These are phyloP conservation scores for Tricholoma saponaceum DNA, from an alignment of 768 basidiomycete genomes.

Conservation along the genomic window DNA sequence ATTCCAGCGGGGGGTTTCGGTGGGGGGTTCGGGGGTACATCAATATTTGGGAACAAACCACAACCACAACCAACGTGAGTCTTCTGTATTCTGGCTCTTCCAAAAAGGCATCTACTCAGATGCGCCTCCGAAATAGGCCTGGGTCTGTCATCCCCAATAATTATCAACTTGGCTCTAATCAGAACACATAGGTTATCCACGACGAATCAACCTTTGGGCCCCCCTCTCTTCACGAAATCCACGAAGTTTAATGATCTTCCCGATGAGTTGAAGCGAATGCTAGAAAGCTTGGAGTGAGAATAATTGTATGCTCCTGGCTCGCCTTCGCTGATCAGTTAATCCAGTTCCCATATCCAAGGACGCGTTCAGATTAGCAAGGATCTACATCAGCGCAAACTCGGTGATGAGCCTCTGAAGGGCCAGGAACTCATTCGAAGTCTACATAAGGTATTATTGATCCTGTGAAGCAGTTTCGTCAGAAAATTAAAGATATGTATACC, in stretches of 20 bases:
- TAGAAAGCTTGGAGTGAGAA: slow-evolving; percentile 72
- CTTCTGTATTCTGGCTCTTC: slow-evolving; percentile 8
- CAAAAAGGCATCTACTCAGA: neutral
- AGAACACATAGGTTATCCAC: slow-evolving; percentile 3
- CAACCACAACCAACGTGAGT: slow-evolving; percentile 26
- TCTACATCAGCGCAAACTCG: slow-evolving; percentile 69
- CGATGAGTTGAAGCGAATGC: slow-evolving; percentile 56
- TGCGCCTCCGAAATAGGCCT: slow-evolving; percentile 6
- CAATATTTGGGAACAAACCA: slow-evolving; percentile 29
- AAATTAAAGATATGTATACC: neutral
- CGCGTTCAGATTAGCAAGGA: slow-evolving; percentile 79
- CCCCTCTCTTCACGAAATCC: slow-evolving; percentile 44
- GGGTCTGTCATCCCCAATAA: slow-evolving; percentile 11
- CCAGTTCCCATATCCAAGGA: slow-evolving; percentile 68
- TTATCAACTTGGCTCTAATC: neutral
- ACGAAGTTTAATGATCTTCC: slow-evolving; percentile 85
- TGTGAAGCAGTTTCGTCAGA: neutral
- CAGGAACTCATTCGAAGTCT: slow-evolving; percentile 63
- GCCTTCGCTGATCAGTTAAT: slow-evolving; percentile 1
- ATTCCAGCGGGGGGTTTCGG: slow-evolving; percentile 24
- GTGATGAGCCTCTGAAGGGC: slow-evolving; percentile 69
- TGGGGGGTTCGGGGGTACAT: slow-evolving; percentile 17
- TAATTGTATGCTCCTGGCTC: neutral
- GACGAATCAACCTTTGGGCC: slow-evolving; percentile 18
- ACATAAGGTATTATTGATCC: slow-evolving; percentile 48